phyloP scores from a whole-genome alignment of 768 basidiomycete species.

The Tephrocybe sp. region DNA sequence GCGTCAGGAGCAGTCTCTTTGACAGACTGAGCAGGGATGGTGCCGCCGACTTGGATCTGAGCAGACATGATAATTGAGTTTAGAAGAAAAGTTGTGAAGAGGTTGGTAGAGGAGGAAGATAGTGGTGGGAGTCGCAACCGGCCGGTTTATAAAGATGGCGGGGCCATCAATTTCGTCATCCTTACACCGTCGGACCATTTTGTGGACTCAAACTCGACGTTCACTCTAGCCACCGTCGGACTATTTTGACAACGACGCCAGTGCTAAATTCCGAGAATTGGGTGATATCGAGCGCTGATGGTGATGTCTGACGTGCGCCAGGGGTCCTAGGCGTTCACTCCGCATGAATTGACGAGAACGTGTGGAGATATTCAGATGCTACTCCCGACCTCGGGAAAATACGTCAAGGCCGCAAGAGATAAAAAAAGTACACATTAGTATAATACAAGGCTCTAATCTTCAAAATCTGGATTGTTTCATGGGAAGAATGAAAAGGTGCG shows the following conservation, averaged over 20 bases:
- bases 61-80: constrained; percentile 6
- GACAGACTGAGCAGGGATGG: constrained; percentile 50
- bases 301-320: too few species aligned
- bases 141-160: neutral
- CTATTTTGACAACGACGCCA: neutral
- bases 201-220: neutral
- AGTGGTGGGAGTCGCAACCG: neutral
- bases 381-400: too few species aligned
- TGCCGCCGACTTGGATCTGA: constrained; percentile 47
- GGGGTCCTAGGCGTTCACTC: too few species aligned
- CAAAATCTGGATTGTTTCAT: too few species aligned
- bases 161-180: constrained; percentile 8
- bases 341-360: too few species aligned
- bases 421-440: too few species aligned
- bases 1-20: constrained; percentile 59
- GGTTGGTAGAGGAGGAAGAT: neutral
- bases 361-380: too few species aligned
- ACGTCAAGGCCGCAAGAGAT: too few species aligned
- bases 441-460: too few species aligned
- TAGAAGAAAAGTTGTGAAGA: neutral
- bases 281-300: too few species aligned
- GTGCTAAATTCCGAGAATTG: neutral
- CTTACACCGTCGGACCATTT: neutral
- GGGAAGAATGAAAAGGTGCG: too few species aligned
- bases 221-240: neutral